Evolutionary conservation across 306 rosid species (phyloP).

Genomic region (Quercus wislizeni): DNA sequence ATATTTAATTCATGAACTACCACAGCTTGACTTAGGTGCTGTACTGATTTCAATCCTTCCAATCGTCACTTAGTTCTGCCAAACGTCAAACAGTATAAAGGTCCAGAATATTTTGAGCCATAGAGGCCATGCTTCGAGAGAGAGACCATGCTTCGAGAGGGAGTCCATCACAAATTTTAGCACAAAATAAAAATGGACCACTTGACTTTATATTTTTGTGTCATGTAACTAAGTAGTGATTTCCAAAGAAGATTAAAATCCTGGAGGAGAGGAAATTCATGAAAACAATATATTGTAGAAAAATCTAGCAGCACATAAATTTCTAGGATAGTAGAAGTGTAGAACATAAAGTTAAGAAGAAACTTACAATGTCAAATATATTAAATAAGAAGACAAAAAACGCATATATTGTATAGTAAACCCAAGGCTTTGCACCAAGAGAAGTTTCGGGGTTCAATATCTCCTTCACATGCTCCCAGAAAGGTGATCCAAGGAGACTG

Average conservation of each 20-base stretch:
- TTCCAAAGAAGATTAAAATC: not conserved
- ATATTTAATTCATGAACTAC: not conserved
- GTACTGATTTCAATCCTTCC: not conserved
- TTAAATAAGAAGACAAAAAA: constrained; percentile 91
- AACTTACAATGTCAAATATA: constrained; percentile 94
- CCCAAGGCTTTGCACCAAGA: constrained; percentile 94
- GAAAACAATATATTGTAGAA: not conserved
- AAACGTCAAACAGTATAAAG: not conserved
- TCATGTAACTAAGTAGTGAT: not conserved
- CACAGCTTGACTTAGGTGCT: not conserved
- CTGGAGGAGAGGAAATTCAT: constrained; percentile 3
- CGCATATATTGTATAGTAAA: constrained; percentile 84
- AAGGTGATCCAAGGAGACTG: constrained; percentile 83
- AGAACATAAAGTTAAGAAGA: constrained; percentile 20
- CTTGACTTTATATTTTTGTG: not conserved
- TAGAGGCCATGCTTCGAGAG: not conserved
- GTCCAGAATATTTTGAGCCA: not conserved
- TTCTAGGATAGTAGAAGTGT: not conserved
- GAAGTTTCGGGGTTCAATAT: constrained; percentile 86
- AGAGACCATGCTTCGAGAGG: not conserved
- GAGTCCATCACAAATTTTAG: not conserved
- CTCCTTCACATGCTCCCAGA: constrained; percentile 88
- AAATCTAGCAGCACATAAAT: constrained; percentile 10
- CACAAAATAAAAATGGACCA: not conserved
- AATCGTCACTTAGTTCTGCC: not conserved